These are phyloP conservation scores for Malus hybrid DNA, from an alignment of 331 rosid species.

Conservation along the genomic window DNA sequence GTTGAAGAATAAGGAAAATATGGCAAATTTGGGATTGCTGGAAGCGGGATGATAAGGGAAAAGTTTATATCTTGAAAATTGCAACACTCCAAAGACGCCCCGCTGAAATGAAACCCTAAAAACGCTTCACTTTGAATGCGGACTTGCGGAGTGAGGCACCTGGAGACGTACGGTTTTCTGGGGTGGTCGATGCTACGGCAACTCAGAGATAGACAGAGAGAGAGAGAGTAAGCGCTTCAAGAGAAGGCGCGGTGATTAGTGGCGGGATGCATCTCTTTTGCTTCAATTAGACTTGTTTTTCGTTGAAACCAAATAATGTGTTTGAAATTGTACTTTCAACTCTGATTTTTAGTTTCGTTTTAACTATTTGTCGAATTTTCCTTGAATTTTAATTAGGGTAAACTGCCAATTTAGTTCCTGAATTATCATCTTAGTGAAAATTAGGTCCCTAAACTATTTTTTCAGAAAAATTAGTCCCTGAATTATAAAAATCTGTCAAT, in stretches of 20 bases:
- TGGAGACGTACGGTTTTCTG: background rate
- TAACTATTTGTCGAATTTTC: too few relatives aligned
- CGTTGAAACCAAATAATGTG: too few relatives aligned
- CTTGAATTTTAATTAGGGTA: too few relatives aligned
- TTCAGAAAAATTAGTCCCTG: too few relatives aligned
- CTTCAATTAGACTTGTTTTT: too few relatives aligned
- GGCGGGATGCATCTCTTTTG: conserved; percentile 26
- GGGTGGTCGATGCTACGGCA: too few relatives aligned
- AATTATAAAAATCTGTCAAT: too few relatives aligned
- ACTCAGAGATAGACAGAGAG: background rate
- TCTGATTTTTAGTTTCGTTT: too few relatives aligned
- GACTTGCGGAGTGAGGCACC: background rate
- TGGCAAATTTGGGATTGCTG: background rate
- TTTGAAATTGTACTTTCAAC: too few relatives aligned
- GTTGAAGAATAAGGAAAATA: background rate
- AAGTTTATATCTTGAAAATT: background rate
- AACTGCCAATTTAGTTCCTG: too few relatives aligned
- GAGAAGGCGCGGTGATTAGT: background rate
- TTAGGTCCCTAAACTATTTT: too few relatives aligned
- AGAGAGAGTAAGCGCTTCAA: conserved; percentile 16
- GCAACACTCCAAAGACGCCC: background rate
- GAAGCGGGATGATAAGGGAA: background rate
- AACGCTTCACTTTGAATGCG: background rate
- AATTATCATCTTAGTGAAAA: too few relatives aligned
- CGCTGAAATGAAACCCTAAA: conserved; percentile 19